Evolutionary conservation across 768 basidiomycete genomes (phyloP).

Genomic region (Tricholoma terreum): DNA sequence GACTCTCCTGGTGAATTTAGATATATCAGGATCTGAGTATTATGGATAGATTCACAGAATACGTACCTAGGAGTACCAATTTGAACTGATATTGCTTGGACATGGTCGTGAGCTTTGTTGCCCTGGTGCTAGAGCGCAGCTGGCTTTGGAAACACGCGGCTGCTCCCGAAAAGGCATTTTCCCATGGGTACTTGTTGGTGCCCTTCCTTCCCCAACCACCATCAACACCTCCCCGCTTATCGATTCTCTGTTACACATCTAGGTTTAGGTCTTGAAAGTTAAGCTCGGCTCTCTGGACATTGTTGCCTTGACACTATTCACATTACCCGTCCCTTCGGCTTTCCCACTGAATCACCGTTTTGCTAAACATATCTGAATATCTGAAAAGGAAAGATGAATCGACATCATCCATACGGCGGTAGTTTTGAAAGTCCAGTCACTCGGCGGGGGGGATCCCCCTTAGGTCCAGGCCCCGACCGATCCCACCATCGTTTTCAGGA

Average conservation of each 20-base stretch:
- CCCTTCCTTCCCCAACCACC: conserved; percentile 31
- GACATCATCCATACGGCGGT: conserved; percentile 83
- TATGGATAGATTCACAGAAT: not conserved
- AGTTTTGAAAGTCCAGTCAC: conserved; percentile 51
- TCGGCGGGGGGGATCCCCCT: conserved; percentile 63
- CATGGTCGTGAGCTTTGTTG: conserved; percentile 50
- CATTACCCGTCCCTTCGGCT: conserved; percentile 16
- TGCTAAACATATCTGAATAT: conserved; percentile 16
- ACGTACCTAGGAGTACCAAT: conserved; percentile 88
- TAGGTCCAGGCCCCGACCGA: conserved; percentile 72
- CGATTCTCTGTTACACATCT: conserved; percentile 11
- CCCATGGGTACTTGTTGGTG: not conserved
- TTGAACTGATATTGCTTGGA: conserved; percentile 95
- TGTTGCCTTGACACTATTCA: conserved; percentile 11
- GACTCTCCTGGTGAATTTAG: conserved; percentile 69
- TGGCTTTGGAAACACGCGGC: conserved; percentile 29
- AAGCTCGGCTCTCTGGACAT: conserved; percentile 23
- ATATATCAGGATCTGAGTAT: conserved; percentile 9
- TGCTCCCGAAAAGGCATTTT: conserved; percentile 29
- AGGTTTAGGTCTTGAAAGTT: conserved; percentile 27
- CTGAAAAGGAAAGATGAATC: conserved; percentile 61
- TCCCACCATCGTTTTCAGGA: conserved; percentile 58
- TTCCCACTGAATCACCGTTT: conserved; percentile 32
- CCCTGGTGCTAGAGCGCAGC: conserved; percentile 23
- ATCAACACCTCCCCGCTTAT: conserved; percentile 28